Percentiles rank a stretch among this genome's conserved stretches.
Evolutionary conservation across 2,329 filamentous ascomycete species (phyloP).

Genomic region (Trichoderma oligosporum): DNA sequence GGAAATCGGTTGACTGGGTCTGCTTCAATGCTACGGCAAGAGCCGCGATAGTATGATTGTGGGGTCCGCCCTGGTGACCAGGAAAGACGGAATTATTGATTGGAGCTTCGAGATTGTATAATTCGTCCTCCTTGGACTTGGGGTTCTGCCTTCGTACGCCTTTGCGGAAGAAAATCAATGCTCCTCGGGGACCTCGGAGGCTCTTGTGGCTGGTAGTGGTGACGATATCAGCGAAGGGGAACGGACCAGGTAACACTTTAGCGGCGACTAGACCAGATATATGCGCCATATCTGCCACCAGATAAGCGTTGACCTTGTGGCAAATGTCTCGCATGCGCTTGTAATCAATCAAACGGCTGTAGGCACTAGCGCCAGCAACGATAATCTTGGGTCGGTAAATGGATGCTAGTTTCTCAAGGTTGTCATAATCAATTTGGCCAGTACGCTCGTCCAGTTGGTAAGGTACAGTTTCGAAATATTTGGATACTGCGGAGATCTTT

Average conservation of each 20-base stretch:
- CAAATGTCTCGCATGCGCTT: slow-evolving; percentile 84
- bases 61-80: slow-evolving; percentile 93
- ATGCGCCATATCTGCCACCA: slow-evolving; percentile 95
- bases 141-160: slow-evolving; percentile 78
- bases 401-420: slow-evolving; percentile 79
- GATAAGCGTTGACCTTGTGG: slow-evolving; percentile 87
- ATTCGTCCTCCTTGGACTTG: slow-evolving; percentile 79
- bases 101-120: slow-evolving; percentile 86
- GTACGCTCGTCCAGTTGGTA: slow-evolving; percentile 89
- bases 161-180: slow-evolving; percentile 98
- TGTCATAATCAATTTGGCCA: slow-evolving; percentile 91
- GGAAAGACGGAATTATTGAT: slow-evolving; percentile 98
- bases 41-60: slow-evolving; percentile 98
- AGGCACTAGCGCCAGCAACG: slow-evolving; percentile 90
- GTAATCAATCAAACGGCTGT: slow-evolving; percentile 95
- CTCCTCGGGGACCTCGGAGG: slow-evolving; percentile 87
- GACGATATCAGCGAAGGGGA: slow-evolving; percentile 86
- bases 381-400: slow-evolving; percentile 95
- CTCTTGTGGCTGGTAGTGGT: slow-evolving; percentile 99
- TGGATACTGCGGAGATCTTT: slow-evolving; percentile 97
- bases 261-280: slow-evolving; percentile 92
- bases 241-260: slow-evolving; percentile 86
- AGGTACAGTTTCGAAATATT: slow-evolving; percentile 97
- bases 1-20: slow-evolving; percentile 84
- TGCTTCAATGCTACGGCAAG: slow-evolving; percentile 93